phyloP scores from a whole-genome alignment of 768 basidiomycete species.

The Hortiboletus campestris region DNA sequence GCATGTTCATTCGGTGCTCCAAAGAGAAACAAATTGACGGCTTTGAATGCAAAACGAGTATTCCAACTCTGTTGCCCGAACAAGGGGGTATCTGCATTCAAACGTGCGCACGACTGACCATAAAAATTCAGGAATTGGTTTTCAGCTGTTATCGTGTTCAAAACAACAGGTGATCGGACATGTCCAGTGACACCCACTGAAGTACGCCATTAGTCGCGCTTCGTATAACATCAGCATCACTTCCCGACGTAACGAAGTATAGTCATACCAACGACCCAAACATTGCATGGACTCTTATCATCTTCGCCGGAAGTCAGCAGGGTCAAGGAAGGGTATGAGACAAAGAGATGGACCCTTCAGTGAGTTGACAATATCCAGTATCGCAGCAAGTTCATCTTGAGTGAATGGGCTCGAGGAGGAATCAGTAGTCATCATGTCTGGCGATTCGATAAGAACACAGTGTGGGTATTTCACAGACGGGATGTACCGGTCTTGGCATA shows the following conservation, averaged over 20 bases:
- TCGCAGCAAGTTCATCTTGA: slow-evolving; percentile 11
- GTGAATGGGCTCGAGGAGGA: slow-evolving; percentile 17
- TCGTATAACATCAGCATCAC: background rate
- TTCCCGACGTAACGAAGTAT: background rate
- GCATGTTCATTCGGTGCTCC: slow-evolving; percentile 8
- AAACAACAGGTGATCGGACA: background rate
- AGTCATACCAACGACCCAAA: slow-evolving; percentile 17
- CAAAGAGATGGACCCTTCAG: slow-evolving; percentile 2
- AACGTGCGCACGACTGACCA: slow-evolving; percentile 10
- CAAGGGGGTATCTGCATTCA: slow-evolving; percentile 8
- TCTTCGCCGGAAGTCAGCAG: slow-evolving; percentile 2
- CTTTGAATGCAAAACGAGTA: background rate
- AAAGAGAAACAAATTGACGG: background rate
- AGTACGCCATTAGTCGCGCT: slow-evolving; percentile 12
- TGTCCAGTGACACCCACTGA: slow-evolving; percentile 4
- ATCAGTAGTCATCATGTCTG: slow-evolving; percentile 18
- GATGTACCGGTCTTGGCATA: slow-evolving; percentile 10
- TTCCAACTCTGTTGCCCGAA: slow-evolving; percentile 10
- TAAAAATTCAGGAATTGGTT: slow-evolving; percentile 13
- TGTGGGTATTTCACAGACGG: background rate
- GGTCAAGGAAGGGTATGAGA: background rate
- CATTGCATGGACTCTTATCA: background rate
- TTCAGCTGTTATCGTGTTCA: slow-evolving; percentile 3
- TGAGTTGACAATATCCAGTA: slow-evolving; percentile 14
- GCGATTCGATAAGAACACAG: background rate